Evolutionary conservation across 1,284 basidiomycete genomes (phyloP).

Genomic region (Neonothopanus nambi): DNA sequence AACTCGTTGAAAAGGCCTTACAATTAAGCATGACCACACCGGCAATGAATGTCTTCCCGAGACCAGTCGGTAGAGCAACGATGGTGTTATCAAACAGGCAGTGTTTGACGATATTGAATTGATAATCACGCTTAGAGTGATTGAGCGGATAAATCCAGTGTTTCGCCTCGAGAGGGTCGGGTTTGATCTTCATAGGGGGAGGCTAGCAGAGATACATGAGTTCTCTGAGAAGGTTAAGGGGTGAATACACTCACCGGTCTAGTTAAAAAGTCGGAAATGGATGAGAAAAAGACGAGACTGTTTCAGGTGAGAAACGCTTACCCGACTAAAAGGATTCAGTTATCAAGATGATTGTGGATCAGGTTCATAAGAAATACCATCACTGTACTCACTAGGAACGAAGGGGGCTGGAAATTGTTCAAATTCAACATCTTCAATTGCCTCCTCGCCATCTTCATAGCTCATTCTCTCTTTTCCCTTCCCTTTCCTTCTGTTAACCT

Average conservation of each 20-base stretch:
- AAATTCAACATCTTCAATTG: conserved; percentile 63
- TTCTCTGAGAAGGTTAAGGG: background rate
- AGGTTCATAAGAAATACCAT: background rate
- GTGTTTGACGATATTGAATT: conserved; percentile 89
- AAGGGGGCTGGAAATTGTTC: conserved; percentile 82
- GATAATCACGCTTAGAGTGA: conserved; percentile 87
- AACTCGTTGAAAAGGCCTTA: conserved; percentile 36
- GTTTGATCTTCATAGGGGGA: conserved; percentile 74
- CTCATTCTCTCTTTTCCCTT: conserved; percentile 40
- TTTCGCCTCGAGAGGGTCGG: conserved; percentile 77
- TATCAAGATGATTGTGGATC: background rate
- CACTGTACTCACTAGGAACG: conserved; percentile 50
- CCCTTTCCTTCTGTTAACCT: conserved; percentile 48
- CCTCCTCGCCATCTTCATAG: conserved; percentile 49
- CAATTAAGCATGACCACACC: conserved; percentile 96
- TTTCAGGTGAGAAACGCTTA: conserved; percentile 31
- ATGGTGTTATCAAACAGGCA: conserved; percentile 94
- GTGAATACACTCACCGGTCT: conserved; percentile 34
- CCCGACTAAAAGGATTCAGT: conserved; percentile 42
- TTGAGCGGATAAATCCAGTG: conserved; percentile 96
- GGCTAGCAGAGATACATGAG: conserved; percentile 41
- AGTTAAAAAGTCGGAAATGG: background rate
- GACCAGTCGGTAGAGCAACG: conserved; percentile 92
- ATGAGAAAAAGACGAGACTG: background rate
- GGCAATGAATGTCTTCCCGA: conserved; percentile 98